phyloP scores from a whole-genome alignment of 257 asterid genomes.

The Rubia yunnanensis region DNA sequence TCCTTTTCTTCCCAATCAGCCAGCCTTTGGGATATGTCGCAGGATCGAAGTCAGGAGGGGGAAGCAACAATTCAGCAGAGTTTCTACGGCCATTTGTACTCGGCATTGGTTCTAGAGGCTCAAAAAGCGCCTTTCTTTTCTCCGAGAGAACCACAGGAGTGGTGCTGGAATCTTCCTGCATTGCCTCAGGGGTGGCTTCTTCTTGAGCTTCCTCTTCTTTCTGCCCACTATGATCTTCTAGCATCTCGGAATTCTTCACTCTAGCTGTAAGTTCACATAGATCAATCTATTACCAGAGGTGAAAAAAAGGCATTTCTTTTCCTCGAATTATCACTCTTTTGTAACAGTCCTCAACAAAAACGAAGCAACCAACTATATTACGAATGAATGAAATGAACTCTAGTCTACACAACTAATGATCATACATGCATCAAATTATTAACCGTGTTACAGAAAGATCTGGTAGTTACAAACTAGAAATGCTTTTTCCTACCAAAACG shows the following conservation, averaged over 20 bases:
- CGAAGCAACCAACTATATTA: not conserved
- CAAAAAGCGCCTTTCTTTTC: conserved; percentile 80
- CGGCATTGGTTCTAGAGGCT: conserved; percentile 53
- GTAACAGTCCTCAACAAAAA: not conserved
- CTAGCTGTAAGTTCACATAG: conserved; percentile 5
- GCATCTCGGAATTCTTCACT: conserved; percentile 31
- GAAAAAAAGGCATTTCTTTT: not conserved
- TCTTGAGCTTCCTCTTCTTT: conserved; percentile 22
- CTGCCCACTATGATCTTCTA: conserved; percentile 13
- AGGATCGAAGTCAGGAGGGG: conserved; percentile 90
- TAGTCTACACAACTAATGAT: too few relatives aligned
- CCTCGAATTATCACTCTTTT: not conserved
- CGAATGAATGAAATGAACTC: not conserved
- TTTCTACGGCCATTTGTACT: conserved; percentile 43
- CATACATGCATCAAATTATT: too few relatives aligned
- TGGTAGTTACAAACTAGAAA: not conserved
- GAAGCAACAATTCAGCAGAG: conserved; percentile 68
- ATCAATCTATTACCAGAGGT: not conserved
- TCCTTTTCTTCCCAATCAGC: conserved; percentile 89
- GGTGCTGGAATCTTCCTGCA: conserved; percentile 34
- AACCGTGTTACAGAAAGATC: not conserved
- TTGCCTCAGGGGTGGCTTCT: conserved; percentile 31
- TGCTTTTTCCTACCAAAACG: conserved; percentile 3
- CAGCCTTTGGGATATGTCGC: conserved; percentile 86
- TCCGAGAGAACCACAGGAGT: conserved; percentile 46